Percentiles rank a stretch among this genome's conserved stretches.
These are phyloP conservation scores for Eimeria necatrix DNA, from an alignment of 169 alveolate genomes.

Conservation along the genomic window DNA sequence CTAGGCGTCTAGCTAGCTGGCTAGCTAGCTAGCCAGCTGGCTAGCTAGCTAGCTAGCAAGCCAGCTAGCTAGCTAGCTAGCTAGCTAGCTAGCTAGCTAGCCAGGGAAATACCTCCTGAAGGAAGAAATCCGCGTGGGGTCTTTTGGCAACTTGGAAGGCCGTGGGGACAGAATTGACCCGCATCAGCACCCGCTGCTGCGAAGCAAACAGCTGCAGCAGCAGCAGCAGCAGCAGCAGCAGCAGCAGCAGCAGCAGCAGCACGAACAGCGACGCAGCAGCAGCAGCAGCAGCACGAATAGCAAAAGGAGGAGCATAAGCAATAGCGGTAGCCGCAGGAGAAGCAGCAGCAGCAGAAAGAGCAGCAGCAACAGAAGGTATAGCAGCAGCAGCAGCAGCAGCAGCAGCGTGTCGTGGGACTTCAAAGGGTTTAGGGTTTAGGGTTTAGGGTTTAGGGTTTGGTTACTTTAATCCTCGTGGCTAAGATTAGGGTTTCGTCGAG, in stretches of 20 bases:
- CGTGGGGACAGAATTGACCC: not conserved
- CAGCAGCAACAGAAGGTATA: too few species aligned
- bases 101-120: not conserved
- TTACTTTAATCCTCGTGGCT: constrained; percentile 16
- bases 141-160: constrained; percentile 63
- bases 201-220: constrained; percentile 2
- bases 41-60: not conserved
- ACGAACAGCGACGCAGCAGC: too few species aligned
- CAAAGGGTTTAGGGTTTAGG: not conserved
- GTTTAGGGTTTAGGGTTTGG: not conserved
- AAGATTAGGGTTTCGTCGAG: constrained; percentile 77
- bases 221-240: constrained; percentile 13
- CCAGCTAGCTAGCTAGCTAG: not conserved
- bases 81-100: not conserved
- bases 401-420: too few species aligned
- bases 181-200: constrained; percentile 7
- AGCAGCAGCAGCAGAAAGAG: too few species aligned
- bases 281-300: too few species aligned
- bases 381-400: too few species aligned
- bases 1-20: constrained; percentile 18
- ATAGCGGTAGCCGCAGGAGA: too few species aligned
- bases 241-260: too few species aligned
- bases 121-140: constrained; percentile 41
- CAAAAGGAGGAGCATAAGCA: too few species aligned
- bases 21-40: too few species aligned